Percentiles rank a stretch among this genome's conserved stretches.
Evolutionary conservation across 1,284 basidiomycete genomes (phyloP).

Genomic region (Phlebopus sp.): DNA sequence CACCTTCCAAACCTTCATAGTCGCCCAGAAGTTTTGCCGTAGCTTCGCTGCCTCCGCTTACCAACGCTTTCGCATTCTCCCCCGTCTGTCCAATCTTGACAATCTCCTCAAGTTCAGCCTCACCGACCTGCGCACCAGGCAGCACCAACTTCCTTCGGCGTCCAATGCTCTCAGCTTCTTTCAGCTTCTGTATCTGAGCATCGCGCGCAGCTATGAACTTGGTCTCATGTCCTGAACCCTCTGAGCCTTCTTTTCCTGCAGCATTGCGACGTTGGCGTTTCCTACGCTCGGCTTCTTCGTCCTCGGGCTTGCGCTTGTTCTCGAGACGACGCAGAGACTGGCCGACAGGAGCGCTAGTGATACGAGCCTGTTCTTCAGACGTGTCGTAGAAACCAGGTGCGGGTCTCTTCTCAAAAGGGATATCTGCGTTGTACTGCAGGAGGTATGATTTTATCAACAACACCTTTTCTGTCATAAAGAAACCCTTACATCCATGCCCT

Average conservation of each 20-base stretch:
- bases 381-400: conserved; percentile 98
- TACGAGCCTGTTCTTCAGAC: conserved; percentile 89
- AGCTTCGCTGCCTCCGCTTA: conserved; percentile 78
- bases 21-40: conserved; percentile 87
- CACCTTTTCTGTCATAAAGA: not conserved
- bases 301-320: conserved; percentile 91
- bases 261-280: conserved; percentile 76
- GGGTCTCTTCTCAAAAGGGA: conserved; percentile 97
- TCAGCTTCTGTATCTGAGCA: conserved; percentile 95
- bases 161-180: conserved; percentile 95
- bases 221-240: conserved; percentile 66
- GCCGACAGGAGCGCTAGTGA: conserved; percentile 86
- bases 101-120: conserved; percentile 94
- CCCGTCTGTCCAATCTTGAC: conserved; percentile 97
- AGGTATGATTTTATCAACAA: conserved; percentile 1
- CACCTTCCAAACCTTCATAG: conserved; percentile 86
- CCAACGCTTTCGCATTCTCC: conserved; percentile 83
- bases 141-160: conserved; percentile 84
- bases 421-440: conserved; percentile 92
- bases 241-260: conserved; percentile 56
- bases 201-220: conserved; percentile 93
- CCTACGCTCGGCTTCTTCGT: conserved; percentile 81
- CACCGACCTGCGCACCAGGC: conserved; percentile 93
- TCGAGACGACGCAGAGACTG: conserved; percentile 87
- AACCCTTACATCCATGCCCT: conserved; percentile 87